Evolutionary conservation across 768 basidiomycete species (phyloP), one percentile per base, ranked within the genome.

Genomic region (Roridomyces roridus): DNA sequence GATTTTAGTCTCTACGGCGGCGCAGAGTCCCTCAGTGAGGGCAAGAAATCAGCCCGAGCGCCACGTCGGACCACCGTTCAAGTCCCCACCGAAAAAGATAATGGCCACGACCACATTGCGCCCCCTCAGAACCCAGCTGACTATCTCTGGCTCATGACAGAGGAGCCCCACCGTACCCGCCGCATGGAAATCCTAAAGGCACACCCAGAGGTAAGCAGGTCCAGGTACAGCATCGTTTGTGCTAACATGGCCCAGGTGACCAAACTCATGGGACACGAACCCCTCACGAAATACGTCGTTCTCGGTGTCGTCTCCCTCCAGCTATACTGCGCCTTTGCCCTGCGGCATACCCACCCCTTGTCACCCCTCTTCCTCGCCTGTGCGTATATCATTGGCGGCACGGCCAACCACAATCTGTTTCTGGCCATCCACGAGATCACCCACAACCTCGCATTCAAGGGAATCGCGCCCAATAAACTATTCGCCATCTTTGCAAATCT

Each of bases 371-470:
- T 97, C 74, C 67, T 98, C 53, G 60, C 88, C 55, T 78, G 79
- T 12, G 94, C 96, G 1, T 98, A 98, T 69, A 79, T 74, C 14
- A 81, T 98, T 45, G 97, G 97, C 2, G 97, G 94, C 4, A 98
- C 96, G 1, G 89, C 91, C 8, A 99, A 98, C 74, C 97, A 99
- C 71, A 99, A 98, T 71, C 82, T 96, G 35, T 99, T 99, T 74
- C 85, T 99, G 44, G 94, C 97, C 39, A 97, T 99, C 50, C 97
- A 99, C 69, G 97, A 99, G 69, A 97, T 99, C 59, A 97, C 96
- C 2, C 97, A 99, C 72, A 98, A 98, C 70, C 82, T 99, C 24
- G 97, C 94, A 2, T 98, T 98, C 77, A 84, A 81, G 59, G 81
- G 89, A 21, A 83, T 98, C 42, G 77, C 76, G 46, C 85, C 88